Conservation (phyloP, 2,329 filamentous ascomycete genomes). For the Fusarium graminum region DNA sequence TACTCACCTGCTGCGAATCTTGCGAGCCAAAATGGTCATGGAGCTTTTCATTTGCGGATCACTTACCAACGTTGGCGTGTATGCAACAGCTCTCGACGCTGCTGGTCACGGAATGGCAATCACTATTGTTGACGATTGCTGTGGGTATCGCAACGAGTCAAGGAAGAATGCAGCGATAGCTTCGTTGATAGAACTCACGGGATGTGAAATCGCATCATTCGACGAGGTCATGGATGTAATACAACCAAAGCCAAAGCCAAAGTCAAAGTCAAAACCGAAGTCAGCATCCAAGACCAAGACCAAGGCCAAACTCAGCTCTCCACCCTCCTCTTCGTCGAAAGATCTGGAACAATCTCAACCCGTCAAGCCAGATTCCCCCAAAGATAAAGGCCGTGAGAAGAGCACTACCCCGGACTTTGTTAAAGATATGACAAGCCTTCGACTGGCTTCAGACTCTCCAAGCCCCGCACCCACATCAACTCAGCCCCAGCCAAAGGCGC, state of each 20-base stretch:
- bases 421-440: conserved; percentile 51
- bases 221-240: conserved; percentile 65
- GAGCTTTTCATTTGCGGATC: conserved; percentile 91
- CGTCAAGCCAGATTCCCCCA: conserved; percentile 10
- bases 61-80: conserved; percentile 87
- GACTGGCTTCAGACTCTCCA: conserved; percentile 48
- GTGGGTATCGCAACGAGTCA: conserved; percentile 79
- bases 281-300: not conserved
- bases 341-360: conserved; percentile 24
- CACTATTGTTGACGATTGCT: conserved; percentile 87
- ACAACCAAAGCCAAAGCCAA: conserved; percentile 37
- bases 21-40: conserved; percentile 89
- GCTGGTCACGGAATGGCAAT: conserved; percentile 89
- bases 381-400: conserved; percentile 38
- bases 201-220: conserved; percentile 74
- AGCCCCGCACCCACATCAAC: conserved; percentile 34
- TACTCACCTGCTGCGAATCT: conserved; percentile 77
- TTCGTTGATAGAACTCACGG: conserved; percentile 79
- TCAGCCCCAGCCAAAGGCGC: conserved; percentile 42
- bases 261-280: conserved; percentile 34
- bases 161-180: conserved; percentile 79
- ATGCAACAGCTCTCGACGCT: conserved; percentile 91
- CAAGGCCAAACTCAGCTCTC: no score
- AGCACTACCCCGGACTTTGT: conserved; percentile 50
- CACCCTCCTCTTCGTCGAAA: conserved; percentile 20